phyloP scores from a whole-genome alignment of 441 rosid species.

The Capsella rubella region DNA sequence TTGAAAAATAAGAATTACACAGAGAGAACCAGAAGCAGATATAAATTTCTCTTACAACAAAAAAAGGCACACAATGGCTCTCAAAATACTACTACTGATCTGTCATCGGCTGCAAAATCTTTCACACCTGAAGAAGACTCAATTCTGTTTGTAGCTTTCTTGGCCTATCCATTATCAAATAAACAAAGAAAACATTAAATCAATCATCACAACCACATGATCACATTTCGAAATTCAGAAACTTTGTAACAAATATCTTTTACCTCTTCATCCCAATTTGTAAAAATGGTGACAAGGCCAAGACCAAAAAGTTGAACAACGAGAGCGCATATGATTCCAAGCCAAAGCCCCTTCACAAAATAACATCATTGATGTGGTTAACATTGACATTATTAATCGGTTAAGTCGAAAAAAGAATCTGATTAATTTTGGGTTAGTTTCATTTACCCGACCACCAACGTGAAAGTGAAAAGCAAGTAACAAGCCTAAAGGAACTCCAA shows the following conservation, averaged over 20 bases:
- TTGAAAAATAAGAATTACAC: neutral
- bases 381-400: neutral
- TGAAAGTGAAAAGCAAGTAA: slow-evolving; percentile 53
- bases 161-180: slow-evolving; percentile 16
- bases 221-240: neutral
- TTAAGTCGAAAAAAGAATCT: neutral
- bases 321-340: slow-evolving; percentile 44
- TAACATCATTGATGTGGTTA: neutral
- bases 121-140: slow-evolving; percentile 30
- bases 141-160: slow-evolving; percentile 36
- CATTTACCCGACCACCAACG: slow-evolving; percentile 43
- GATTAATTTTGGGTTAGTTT: neutral
- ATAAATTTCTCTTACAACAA: neutral
- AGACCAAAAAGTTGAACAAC: slow-evolving; percentile 37
- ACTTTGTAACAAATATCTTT: neutral
- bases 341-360: slow-evolving; percentile 43
- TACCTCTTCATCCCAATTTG: slow-evolving; percentile 46
- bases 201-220: neutral
- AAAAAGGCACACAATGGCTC: neutral
- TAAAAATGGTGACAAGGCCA: slow-evolving; percentile 25
- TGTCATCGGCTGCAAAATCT: slow-evolving; percentile 7
- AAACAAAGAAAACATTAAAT: neutral
- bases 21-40: neutral
- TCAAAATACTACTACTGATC: slow-evolving; percentile 21
- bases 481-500: slow-evolving; percentile 57